phyloP scores from a whole-genome alignment of 176 grass and related monocot genomes.

The Carex kokanica region DNA sequence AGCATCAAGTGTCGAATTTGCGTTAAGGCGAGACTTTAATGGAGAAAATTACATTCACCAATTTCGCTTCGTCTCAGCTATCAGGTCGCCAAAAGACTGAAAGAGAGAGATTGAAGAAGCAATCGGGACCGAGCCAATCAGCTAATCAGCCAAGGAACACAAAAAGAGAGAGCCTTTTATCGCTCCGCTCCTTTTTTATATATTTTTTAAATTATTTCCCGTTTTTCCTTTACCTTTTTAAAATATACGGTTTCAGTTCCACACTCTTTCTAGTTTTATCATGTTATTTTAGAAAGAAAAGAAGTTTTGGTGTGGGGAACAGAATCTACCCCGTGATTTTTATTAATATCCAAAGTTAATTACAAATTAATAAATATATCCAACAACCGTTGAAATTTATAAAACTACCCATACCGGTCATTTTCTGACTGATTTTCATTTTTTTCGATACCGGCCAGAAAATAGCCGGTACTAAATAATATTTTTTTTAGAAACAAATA shows the following conservation, averaged over 20 bases:
- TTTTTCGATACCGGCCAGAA: too few relatives aligned
- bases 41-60: not conserved
- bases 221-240: not conserved
- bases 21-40: not conserved
- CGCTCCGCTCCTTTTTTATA: not conserved
- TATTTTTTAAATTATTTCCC: not conserved
- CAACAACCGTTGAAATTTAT: too few relatives aligned
- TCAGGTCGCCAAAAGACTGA: slow-evolving; percentile 15
- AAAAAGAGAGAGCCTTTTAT: not conserved
- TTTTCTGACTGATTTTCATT: too few relatives aligned
- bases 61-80: not conserved
- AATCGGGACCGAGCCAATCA: not conserved
- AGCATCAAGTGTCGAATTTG: slow-evolving; percentile 15
- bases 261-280: not conserved
- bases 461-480: too few relatives aligned
- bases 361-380: too few relatives aligned
- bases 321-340: too few relatives aligned
- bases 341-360: too few relatives aligned
- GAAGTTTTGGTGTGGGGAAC: not conserved
- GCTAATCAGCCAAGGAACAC: not conserved
- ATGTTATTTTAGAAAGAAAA: not conserved
- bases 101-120: not conserved
- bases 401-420: too few relatives aligned
- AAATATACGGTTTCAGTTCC: not conserved
- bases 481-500: too few relatives aligned